Percentiles rank a stretch among this genome's conserved stretches.
These are phyloP conservation scores for Lentinula lateritia DNA, from an alignment of 768 basidiomycete species.

Conservation along the genomic window DNA sequence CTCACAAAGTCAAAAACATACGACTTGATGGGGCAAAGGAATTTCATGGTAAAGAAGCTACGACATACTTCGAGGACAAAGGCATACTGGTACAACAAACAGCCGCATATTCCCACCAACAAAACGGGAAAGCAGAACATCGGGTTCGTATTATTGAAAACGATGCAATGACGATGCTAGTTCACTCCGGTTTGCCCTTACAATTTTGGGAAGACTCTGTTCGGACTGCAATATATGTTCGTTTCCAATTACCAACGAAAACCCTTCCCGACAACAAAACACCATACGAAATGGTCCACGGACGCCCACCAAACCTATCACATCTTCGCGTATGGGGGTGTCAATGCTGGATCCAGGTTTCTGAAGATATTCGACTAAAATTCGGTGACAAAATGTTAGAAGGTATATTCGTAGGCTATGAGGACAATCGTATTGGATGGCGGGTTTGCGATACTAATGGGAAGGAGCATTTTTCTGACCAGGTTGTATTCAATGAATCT, in stretches of 20 bases:
- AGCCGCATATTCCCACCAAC: conserved; percentile 24
- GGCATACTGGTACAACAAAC: conserved; percentile 21
- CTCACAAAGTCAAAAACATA: background rate
- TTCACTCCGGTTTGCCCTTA: conserved; percentile 13
- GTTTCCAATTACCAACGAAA: conserved; percentile 13
- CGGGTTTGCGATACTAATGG: background rate
- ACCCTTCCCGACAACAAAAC: conserved; percentile 8
- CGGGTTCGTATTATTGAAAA: conserved; percentile 30
- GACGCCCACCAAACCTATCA: background rate
- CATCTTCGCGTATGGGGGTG: conserved; percentile 5
- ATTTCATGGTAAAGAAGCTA: background rate
- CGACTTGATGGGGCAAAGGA: conserved; percentile 1
- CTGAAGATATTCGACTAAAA: too few species aligned
- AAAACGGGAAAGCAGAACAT: conserved; percentile 39
- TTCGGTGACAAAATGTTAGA: too few species aligned
- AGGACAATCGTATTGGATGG: background rate
- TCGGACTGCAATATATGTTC: conserved; percentile 15
- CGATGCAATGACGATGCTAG: conserved; percentile 23
- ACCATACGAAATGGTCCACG: conserved; percentile 10
- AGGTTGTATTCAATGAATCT: background rate
- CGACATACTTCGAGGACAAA: background rate
- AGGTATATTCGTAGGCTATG: too few species aligned
- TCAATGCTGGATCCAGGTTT: too few species aligned
- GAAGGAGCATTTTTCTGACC: background rate
- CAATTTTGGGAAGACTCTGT: conserved; percentile 19